phyloP scores from a whole-genome alignment of 1,284 basidiomycete genomes.

The Sporisorium iseilematis-ciliati region DNA sequence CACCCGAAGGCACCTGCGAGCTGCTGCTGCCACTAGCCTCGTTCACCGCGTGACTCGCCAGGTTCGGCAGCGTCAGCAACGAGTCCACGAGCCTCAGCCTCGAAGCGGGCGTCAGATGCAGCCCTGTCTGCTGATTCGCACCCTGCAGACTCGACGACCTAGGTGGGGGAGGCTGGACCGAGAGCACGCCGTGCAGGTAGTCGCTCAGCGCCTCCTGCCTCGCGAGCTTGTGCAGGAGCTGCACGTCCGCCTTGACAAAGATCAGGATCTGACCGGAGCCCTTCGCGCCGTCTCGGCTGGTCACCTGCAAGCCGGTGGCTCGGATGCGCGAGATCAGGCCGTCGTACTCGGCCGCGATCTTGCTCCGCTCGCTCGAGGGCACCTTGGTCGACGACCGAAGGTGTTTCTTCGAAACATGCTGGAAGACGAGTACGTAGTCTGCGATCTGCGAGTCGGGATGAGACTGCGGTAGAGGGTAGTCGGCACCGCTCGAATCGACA shows the following conservation, averaged over 20 bases:
- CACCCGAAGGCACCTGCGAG: conserved; percentile 44
- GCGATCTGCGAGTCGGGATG: conserved; percentile 46
- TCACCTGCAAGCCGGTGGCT: conserved; percentile 54
- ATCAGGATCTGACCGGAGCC: conserved; percentile 52
- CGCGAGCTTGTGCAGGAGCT: conserved; percentile 35
- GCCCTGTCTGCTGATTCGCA: background rate
- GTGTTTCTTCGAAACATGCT: conserved; percentile 50
- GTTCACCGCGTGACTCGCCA: conserved; percentile 26
- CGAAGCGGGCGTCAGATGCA: conserved; percentile 52
- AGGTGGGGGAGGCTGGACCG: conserved; percentile 34
- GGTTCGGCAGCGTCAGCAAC: conserved; percentile 50
- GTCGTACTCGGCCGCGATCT: conserved; percentile 51
- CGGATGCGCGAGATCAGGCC: conserved; percentile 44
- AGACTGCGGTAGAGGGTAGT: conserved; percentile 39
- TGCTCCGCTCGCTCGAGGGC: conserved; percentile 27
- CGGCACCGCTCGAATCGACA: conserved; percentile 1
- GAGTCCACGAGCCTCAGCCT: conserved; percentile 57
- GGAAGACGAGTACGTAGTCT: conserved; percentile 62
- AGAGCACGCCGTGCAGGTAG: conserved; percentile 62
- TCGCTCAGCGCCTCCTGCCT: conserved; percentile 53
- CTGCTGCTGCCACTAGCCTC: conserved; percentile 10
- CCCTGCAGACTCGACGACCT: conserved; percentile 36
- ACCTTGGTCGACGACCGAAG: conserved; percentile 46
- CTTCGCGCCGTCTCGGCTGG: conserved; percentile 50
- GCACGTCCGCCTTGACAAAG: conserved; percentile 57